Percentiles rank a stretch among this genome's conserved stretches.
These are phyloP conservation scores for Ceriops zippeliana DNA, from an alignment of 345 rosid species.

Conservation along the genomic window DNA sequence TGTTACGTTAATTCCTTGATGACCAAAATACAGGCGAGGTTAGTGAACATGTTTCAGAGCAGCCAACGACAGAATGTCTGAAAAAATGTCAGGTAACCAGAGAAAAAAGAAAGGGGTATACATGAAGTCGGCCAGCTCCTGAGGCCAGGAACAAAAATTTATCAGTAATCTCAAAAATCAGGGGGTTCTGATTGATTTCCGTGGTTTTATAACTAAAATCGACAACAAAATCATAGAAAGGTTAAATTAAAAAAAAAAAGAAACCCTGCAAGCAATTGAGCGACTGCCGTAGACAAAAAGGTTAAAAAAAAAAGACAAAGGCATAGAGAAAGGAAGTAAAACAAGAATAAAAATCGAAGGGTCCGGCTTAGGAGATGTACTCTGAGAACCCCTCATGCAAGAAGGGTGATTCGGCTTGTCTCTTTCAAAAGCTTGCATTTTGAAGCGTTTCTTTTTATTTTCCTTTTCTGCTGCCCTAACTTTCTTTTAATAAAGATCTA, in stretches of 20 bases:
- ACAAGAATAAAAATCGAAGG: neutral
- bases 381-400: neutral
- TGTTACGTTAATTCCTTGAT: neutral
- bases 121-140: constrained; percentile 23
- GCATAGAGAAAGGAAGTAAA: neutral
- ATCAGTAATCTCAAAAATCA: constrained; percentile 17
- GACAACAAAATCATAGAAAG: neutral
- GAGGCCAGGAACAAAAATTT: constrained; percentile 11
- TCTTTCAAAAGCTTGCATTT: neutral
- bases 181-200: constrained; percentile 18
- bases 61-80: constrained; percentile 38
- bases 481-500: neutral
- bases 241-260: no score
- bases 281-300: neutral
- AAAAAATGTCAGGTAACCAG: constrained; percentile 21
- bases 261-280: no score
- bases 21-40: neutral
- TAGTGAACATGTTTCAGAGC: neutral
- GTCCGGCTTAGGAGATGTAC: neutral
- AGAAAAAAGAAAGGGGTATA: constrained; percentile 10
- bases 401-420: neutral
- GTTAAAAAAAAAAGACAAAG: neutral
- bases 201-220: neutral
- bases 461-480: neutral
- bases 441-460: neutral